Conservation (phyloP, 805 yeast genomes). For the Yamadazyma sp. region DNA sequence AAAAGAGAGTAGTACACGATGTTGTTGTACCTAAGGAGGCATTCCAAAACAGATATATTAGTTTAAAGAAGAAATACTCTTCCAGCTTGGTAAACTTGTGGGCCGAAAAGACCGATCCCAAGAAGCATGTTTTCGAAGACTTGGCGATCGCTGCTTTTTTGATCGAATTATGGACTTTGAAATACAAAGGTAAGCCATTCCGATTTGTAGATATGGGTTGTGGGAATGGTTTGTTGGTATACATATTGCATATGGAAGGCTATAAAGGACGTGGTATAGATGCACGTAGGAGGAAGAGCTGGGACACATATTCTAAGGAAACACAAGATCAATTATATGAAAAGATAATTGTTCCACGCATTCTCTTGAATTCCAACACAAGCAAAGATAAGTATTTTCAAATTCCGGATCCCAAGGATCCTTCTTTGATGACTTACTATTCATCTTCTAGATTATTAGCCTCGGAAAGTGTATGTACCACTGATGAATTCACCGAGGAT, state of each 20-base stretch:
- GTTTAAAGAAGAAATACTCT: constrained; percentile 80
- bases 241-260: constrained; percentile 76
- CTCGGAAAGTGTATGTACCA: constrained; percentile 52
- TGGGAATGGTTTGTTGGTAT: constrained; percentile 87
- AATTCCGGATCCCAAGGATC: constrained; percentile 37
- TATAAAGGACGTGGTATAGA: constrained; percentile 82
- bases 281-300: constrained; percentile 85
- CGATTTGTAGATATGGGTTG: constrained; percentile 87
- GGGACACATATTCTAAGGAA: constrained; percentile 72
- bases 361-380: constrained; percentile 70
- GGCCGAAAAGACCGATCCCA: constrained; percentile 94
- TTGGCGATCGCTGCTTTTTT: constrained; percentile 92
- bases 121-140: constrained; percentile 95
- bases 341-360: constrained; percentile 80
- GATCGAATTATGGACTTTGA: constrained; percentile 75
- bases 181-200: constrained; percentile 34
- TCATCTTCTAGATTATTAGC: constrained; percentile 52
- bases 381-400: constrained; percentile 63
- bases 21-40: constrained; percentile 75
- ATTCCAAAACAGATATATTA: constrained; percentile 80
- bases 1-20: constrained; percentile 87
- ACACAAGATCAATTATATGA: constrained; percentile 62
- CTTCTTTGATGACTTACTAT: constrained; percentile 54
- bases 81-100: constrained; percentile 72
- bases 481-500: constrained; percentile 63